Evolutionary conservation across 1,284 basidiomycete genomes (phyloP).

Genomic region (Pterulicium gracile): DNA sequence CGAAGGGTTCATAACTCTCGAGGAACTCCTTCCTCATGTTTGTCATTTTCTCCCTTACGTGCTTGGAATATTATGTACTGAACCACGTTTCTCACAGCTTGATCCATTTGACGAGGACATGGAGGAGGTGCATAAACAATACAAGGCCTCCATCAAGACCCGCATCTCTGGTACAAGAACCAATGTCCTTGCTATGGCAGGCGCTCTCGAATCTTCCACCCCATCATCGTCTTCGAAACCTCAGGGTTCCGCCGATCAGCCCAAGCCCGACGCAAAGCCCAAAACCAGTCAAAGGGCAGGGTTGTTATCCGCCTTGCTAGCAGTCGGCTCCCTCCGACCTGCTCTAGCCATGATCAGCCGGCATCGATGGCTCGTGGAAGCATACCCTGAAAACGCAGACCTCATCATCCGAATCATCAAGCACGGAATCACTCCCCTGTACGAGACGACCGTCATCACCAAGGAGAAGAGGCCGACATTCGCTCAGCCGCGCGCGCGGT

Average conservation of each 20-base stretch:
- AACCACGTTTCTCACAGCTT: no score
- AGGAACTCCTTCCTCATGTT: constrained; percentile 84
- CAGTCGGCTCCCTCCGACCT: constrained; percentile 75
- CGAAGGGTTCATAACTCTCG: constrained; percentile 75
- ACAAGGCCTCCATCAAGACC: constrained; percentile 54
- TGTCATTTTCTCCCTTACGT: no score
- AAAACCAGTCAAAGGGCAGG: constrained; percentile 75
- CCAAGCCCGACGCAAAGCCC: constrained; percentile 40
- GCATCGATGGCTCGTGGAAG: constrained; percentile 81
- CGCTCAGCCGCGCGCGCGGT: constrained; percentile 49
- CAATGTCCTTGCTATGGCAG: constrained; percentile 84
- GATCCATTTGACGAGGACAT: constrained; percentile 70
- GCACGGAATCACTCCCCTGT: constrained; percentile 59
- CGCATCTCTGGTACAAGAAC: constrained; percentile 58
- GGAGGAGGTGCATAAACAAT: constrained; percentile 56
- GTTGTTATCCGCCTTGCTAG: constrained; percentile 72
- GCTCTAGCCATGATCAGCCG: constrained; percentile 72
- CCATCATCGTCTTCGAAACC: constrained; percentile 24
- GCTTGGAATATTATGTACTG: no score
- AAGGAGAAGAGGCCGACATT: constrained; percentile 53
- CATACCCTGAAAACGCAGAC: constrained; percentile 77
- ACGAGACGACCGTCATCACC: constrained; percentile 38
- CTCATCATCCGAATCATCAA: constrained; percentile 69
- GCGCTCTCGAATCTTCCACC: constrained; percentile 63
- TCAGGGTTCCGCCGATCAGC: constrained; percentile 27